phyloP scores from a whole-genome alignment of 805 yeast genomes.

The Brettanomyces naardenensis region DNA sequence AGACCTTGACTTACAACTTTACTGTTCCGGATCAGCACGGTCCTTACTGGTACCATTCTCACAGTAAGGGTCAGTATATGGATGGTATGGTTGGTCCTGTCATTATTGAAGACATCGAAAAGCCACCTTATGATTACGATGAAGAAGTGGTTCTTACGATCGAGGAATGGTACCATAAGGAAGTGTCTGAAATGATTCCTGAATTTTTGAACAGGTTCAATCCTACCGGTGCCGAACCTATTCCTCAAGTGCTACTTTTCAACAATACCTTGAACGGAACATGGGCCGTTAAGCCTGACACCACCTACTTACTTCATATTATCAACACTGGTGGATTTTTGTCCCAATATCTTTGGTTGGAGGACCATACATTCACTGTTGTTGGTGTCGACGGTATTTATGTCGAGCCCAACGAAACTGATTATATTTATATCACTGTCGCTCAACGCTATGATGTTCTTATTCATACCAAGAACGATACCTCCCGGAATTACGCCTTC shows the following conservation, averaged over 20 bases:
- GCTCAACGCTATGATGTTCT: constrained; percentile 90
- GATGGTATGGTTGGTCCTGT: constrained; percentile 86
- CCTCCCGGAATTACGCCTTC: constrained; percentile 66
- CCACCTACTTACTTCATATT: constrained; percentile 74
- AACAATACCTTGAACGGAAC: constrained; percentile 75
- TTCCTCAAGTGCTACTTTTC: constrained; percentile 73
- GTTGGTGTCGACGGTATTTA: constrained; percentile 91
- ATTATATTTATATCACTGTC: constrained; percentile 68
- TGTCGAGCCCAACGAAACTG: constrained; percentile 67
- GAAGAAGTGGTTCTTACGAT: constrained; percentile 66
- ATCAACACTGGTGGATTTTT: constrained; percentile 87
- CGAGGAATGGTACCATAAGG: constrained; percentile 84
- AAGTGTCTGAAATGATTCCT: constrained; percentile 41
- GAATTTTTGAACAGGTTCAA: constrained; percentile 64
- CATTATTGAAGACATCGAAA: constrained; percentile 51
- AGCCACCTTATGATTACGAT: constrained; percentile 67
- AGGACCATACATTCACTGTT: constrained; percentile 79
- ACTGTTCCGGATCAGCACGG: constrained; percentile 80
- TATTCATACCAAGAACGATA: constrained; percentile 58
- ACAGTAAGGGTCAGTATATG: constrained; percentile 81
- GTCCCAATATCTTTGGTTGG: constrained; percentile 82
- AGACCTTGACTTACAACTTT: constrained; percentile 70
- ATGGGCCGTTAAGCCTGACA: constrained; percentile 77
- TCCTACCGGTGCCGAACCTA: constrained; percentile 98
- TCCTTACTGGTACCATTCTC: constrained; percentile 97